Percentiles rank a stretch among this genome's conserved stretches.
Conservation (phyloP, 2,329 filamentous ascomycete species). For the Aquanectria penicillioides region DNA sequence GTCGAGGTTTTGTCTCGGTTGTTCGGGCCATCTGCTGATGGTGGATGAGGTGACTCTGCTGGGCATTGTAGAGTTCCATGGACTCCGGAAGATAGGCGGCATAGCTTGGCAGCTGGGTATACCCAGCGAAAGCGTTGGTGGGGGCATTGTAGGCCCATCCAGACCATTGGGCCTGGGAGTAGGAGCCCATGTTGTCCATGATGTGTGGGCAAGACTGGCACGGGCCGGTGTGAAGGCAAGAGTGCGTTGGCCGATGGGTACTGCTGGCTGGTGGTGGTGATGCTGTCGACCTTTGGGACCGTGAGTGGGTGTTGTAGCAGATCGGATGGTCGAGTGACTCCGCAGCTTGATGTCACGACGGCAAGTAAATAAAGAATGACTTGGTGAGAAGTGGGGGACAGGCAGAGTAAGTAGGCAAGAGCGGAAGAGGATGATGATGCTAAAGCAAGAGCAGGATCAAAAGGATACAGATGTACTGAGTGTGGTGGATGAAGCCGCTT, state of each 20-base stretch:
- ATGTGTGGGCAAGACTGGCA: conserved; percentile 21
- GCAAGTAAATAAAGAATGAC: conserved; percentile 3
- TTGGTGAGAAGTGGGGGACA: conserved; percentile 8
- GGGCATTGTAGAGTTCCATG: conserved; percentile 50
- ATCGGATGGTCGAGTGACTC: conserved; percentile 21
- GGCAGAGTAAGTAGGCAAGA: no score
- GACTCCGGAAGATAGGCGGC: conserved; percentile 50
- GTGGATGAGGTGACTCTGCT: conserved; percentile 50
- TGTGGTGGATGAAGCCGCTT: conserved; percentile 17
- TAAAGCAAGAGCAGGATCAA: no score
- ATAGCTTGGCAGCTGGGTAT: conserved; percentile 47
- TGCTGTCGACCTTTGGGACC: no score
- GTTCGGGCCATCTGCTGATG: conserved; percentile 52
- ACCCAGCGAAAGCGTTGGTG: conserved; percentile 44
- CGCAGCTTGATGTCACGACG: conserved; percentile 8
- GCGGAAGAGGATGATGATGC: no score
- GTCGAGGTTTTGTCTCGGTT: conserved; percentile 61
- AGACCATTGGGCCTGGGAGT: conserved; percentile 49
- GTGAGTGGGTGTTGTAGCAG: conserved; percentile 3
- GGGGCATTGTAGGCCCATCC: conserved; percentile 47
- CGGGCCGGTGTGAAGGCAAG: not conserved
- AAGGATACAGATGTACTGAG: not conserved
- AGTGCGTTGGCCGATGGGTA: not conserved
- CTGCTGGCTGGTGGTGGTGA: not conserved
- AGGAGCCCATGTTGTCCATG: conserved; percentile 48